Percentiles rank a stretch among this genome's conserved stretches.
Conservation (phyloP, 192 early-diverging fungal species). For the Entomortierella chlamydospora region DNA sequence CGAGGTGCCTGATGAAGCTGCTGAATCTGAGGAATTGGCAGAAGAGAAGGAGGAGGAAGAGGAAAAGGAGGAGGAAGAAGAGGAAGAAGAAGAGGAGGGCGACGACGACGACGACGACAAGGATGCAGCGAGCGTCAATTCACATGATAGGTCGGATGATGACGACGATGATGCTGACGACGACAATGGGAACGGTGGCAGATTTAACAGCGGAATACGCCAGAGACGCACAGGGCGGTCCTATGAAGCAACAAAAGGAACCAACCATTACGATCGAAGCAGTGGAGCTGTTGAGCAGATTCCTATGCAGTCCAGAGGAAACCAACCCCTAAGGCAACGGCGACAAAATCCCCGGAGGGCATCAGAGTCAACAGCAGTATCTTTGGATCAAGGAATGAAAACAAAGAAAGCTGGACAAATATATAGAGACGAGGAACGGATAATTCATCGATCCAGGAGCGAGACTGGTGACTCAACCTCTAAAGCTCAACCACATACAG, state of each 20-base stretch:
- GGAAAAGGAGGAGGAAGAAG: not conserved
- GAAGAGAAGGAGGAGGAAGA: not conserved
- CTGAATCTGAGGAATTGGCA: not conserved
- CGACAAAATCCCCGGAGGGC: not conserved
- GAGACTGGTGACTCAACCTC: not conserved
- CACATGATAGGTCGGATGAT: too few relatives aligned
- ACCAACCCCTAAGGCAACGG: not conserved
- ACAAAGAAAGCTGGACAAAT: not conserved
- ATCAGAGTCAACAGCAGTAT: not conserved
- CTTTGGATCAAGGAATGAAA: not conserved
- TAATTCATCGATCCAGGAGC: not conserved
- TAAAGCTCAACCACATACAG: not conserved
- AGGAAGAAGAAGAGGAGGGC: not conserved
- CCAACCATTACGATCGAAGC: not conserved
- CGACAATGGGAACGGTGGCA: not conserved
- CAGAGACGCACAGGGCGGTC: not conserved
- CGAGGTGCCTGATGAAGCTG: too few relatives aligned
- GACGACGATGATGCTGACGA: not conserved
- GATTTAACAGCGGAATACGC: too few relatives aligned
- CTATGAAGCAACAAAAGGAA: not conserved
- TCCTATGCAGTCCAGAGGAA: not conserved
- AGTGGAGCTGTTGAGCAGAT: not conserved
- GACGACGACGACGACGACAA: not conserved
- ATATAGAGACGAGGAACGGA: not conserved
- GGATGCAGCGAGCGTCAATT: not conserved